Evolutionary conservation across 2,329 filamentous ascomycete species (phyloP), one percentile per base, ranked within the genome.

Genomic region (Fusarium sp.): DNA sequence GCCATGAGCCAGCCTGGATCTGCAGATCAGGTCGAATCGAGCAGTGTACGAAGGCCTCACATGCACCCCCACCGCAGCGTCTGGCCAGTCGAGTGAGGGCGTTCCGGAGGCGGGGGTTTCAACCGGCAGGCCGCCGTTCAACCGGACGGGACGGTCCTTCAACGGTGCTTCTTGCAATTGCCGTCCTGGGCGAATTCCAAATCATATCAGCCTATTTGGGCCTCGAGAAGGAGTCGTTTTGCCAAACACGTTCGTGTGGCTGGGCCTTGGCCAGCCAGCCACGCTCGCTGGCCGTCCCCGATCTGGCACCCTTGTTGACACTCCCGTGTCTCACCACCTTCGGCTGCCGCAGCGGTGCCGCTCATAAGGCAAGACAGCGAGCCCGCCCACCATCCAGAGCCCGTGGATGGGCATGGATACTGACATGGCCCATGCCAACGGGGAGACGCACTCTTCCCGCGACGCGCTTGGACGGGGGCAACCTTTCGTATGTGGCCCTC

Each of bases 281-380:
- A 54, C 51, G 27, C 10, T 48, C 46, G 31, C 46, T 58, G 51
- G 36, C 37, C 47, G 46, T 47, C 50, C 50, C 59, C 60, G 72
- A 75, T 75, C 67, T 75, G 47, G 66, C 61, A 73, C 66, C 73
- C 72, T 65, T 40, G 73, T 73, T 75, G 73, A 75, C 73, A 75
- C 73, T 75, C 73, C 73, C 73, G 73, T 75, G 73, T 75, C 73
- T 75, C 73, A 75, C 73, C 65, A 72, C 44, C 34, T 60, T 56
- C 27, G 41, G 48, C 55, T 62, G 47, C 48, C 46, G 46, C 53
- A 63, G 53, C 47, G 60, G 66, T 68, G 62, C 61, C 62, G 68
- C 63, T 51, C 64, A 71, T 71, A 75, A 73, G 73, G 70, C 72
- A 66, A 74, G 68, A 68, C 70, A 73, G 23, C 23, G 3, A 23